Conservation (phyloP, 129 eudicot genomes). For the sunflower (Helianthus annuus) region HanXRQr2.0-SUNRISE NC_035445.2:75903481-75903980, state of each 20-base stretch:
- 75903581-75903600: constrained; percentile 62
- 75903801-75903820: neutral
- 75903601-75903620: constrained; percentile 72
- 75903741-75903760: constrained; percentile 74
- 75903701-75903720: constrained; percentile 42
- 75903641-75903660: constrained; percentile 99
- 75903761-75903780: constrained; percentile 66
- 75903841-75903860: neutral
- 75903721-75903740: constrained; percentile 77
- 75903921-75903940: too few relatives aligned
- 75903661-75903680: constrained; percentile 81
- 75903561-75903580: constrained; percentile 61
- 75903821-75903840: neutral
- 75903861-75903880: neutral
- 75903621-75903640: constrained; percentile 83
- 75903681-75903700: constrained; percentile 85
- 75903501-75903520: neutral
- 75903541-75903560: constrained; percentile 73
- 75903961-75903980: too few relatives aligned
- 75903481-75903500: neutral
- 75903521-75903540: constrained; percentile 54
- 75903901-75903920: too few relatives aligned
- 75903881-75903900: too few relatives aligned
- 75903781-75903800: neutral
- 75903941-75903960: too few relatives aligned